Percentiles rank a stretch among this genome's conserved stretches.
These are phyloP conservation scores for Paxillus rubicundulus DNA, from an alignment of 768 basidiomycete genomes.

Conservation along the genomic window DNA sequence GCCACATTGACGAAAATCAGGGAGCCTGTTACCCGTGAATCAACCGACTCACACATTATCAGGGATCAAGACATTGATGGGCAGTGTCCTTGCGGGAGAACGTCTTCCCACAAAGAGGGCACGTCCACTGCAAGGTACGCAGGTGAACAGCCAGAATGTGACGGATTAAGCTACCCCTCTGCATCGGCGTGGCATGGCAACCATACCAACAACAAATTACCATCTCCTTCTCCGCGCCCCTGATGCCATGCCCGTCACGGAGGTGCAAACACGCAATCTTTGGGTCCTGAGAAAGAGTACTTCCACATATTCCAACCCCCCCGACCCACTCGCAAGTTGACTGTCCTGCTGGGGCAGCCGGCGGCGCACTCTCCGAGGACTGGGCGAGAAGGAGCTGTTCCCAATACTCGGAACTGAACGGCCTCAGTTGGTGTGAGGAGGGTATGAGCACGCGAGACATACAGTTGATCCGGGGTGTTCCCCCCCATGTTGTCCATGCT, in stretches of 20 bases:
- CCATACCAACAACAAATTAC: constrained; percentile 12
- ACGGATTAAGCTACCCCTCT: constrained; percentile 17
- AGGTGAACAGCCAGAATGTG: constrained; percentile 21
- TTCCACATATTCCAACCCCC: constrained; percentile 1
- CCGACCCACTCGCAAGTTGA: not conserved
- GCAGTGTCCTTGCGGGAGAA: not conserved
- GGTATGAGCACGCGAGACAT: too few relatives aligned
- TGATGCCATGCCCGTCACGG: constrained; percentile 10
- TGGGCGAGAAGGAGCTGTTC: not conserved
- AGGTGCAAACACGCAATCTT: constrained; percentile 10
- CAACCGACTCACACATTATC: not conserved
- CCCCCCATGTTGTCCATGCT: not conserved
- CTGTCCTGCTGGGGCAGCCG: not conserved
- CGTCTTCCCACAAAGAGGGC: not conserved
- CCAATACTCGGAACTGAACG: not conserved
- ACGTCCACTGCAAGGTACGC: not conserved
- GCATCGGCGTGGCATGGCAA: constrained; percentile 15
- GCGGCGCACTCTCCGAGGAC: not conserved
- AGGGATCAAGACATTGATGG: not conserved
- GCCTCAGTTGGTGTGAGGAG: not conserved
- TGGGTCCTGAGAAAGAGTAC: constrained; percentile 1
- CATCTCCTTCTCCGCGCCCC: constrained; percentile 15
- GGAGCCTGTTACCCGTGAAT: not conserved
- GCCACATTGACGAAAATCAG: not conserved
- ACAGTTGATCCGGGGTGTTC: not conserved